A percentile compares a stretch with the other conserved stretches of the same genome.
Evolutionary conservation across 2,329 filamentous ascomycete species (phyloP).

Genomic region (Ascochyta rabiei): DNA sequence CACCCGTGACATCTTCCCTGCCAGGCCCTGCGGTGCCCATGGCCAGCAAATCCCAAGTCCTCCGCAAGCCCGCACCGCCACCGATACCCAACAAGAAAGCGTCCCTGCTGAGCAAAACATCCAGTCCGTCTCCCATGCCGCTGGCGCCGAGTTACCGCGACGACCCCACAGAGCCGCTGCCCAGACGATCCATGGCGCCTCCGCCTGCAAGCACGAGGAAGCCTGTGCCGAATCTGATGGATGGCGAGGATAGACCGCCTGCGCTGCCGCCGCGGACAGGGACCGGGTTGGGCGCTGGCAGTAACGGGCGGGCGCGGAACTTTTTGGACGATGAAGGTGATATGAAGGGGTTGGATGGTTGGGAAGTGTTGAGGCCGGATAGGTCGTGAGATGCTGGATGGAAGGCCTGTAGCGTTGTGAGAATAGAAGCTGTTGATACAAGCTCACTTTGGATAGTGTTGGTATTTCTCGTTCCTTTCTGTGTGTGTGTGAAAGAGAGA

Average conservation of each 20-base stretch:
- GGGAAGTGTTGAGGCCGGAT: slow-evolving; percentile 47
- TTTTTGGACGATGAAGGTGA: slow-evolving; percentile 46
- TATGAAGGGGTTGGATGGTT: slow-evolving; percentile 43
- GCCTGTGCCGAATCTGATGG: slow-evolving; percentile 28
- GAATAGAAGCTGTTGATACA: too few species aligned
- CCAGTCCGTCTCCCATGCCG: slow-evolving; percentile 13
- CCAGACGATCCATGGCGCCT: slow-evolving; percentile 37
- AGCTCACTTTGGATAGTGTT: too few species aligned
- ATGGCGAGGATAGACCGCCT: slow-evolving; percentile 29
- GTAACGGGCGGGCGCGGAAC: slow-evolving; percentile 27
- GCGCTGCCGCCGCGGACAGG: slow-evolving; percentile 42
- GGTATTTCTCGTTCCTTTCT: too few species aligned
- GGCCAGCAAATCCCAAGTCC: slow-evolving; percentile 29
- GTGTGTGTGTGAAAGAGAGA: too few species aligned
- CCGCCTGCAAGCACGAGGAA: slow-evolving; percentile 21
- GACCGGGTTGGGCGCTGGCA: slow-evolving; percentile 30
- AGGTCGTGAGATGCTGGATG: neutral
- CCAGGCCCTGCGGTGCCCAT: neutral
- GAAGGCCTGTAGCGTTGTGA: too few species aligned
- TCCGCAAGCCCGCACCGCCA: slow-evolving; percentile 43
- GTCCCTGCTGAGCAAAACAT: slow-evolving; percentile 28
- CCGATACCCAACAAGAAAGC: slow-evolving; percentile 45
- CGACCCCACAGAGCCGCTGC: slow-evolving; percentile 6
- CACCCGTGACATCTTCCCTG: slow-evolving; percentile 10
- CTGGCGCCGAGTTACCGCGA: slow-evolving; percentile 34